phyloP scores from a whole-genome alignment of 2,329 filamentous ascomycete species.

The Neopestalotiopsis clavispora region DNA sequence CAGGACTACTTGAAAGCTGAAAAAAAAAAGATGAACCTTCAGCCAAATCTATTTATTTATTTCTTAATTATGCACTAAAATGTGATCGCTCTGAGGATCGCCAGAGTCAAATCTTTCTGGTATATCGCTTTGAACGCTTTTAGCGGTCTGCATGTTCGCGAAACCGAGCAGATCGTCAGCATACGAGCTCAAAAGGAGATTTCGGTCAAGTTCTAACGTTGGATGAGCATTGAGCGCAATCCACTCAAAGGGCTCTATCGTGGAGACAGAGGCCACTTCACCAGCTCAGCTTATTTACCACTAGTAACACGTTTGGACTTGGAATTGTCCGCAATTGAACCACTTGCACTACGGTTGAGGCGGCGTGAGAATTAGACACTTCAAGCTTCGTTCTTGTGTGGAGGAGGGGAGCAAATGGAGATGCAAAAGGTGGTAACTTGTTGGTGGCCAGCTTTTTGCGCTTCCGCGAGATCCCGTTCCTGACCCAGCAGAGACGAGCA shows the following conservation, averaged over 20 bases:
- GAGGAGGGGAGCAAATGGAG: not conserved
- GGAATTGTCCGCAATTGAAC: not conserved
- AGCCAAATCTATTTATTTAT: not conserved
- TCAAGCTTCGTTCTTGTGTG: not conserved
- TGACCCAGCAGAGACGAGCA: not conserved
- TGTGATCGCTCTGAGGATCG: not conserved
- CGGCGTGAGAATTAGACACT: not conserved
- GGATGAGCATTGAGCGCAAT: not conserved
- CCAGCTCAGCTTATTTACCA: not conserved
- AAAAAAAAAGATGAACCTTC: not conserved
- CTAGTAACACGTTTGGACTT: not conserved
- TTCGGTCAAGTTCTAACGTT: not conserved
- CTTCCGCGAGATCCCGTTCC: not conserved
- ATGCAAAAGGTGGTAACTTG: not conserved
- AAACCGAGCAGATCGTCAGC: not conserved
- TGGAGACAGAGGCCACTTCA: not conserved
- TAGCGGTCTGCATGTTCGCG: not conserved
- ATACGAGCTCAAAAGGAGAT: not conserved
- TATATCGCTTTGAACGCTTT: not conserved
- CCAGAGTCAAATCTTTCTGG: not conserved
- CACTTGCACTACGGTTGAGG: not conserved
- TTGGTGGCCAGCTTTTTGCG: not conserved
- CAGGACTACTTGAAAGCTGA: not conserved
- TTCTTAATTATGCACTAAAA: not conserved
- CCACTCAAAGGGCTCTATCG: not conserved